Conservation (phyloP, 768 basidiomycete genomes). For the Termitomyces sp. region DNA sequence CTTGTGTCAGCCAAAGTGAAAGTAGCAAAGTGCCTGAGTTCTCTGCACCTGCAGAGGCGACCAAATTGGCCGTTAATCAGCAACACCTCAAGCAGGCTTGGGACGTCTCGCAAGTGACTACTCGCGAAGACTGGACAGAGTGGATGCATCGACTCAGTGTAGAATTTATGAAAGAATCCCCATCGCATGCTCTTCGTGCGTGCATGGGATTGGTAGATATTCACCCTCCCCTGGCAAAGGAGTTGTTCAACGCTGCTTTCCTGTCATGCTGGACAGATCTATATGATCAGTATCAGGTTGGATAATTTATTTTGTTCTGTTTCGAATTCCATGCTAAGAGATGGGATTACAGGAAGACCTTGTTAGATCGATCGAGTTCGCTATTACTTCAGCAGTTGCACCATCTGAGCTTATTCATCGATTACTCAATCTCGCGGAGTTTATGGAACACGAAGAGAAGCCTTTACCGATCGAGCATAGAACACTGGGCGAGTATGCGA, state of each 20-base stretch:
- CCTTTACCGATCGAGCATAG: conserved; percentile 89
- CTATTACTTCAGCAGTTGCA: conserved; percentile 70
- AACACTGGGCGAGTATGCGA: conserved; percentile 89
- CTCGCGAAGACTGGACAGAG: conserved; percentile 86
- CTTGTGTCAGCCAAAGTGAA: conserved; percentile 41
- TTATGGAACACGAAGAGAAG: conserved; percentile 99
- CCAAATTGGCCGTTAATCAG: conserved; percentile 91
- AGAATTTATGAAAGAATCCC: conserved; percentile 97
- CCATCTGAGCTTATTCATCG: conserved; percentile 89
- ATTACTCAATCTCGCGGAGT: conserved; percentile 90
- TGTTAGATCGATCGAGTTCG: conserved; percentile 81
- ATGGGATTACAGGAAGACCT: conserved; percentile 72
- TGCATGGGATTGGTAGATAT: conserved; percentile 93
- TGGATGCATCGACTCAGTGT: conserved; percentile 94
- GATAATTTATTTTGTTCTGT: conserved; percentile 9
- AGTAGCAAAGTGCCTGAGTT: conserved; percentile 61
- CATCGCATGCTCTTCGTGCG: conserved; percentile 94
- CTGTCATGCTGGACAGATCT: conserved; percentile 96
- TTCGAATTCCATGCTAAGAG: conserved; percentile 2
- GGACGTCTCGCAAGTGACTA: conserved; percentile 75
- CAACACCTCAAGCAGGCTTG: conserved; percentile 96
- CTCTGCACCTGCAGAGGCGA: conserved; percentile 79
- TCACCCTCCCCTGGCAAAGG: conserved; percentile 85
- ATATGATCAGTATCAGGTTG: conserved; percentile 93
- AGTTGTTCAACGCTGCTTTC: conserved; percentile 97